phyloP scores from a whole-genome alignment of 2,329 filamentous ascomycete genomes.

The Blastomyces percursus region DNA sequence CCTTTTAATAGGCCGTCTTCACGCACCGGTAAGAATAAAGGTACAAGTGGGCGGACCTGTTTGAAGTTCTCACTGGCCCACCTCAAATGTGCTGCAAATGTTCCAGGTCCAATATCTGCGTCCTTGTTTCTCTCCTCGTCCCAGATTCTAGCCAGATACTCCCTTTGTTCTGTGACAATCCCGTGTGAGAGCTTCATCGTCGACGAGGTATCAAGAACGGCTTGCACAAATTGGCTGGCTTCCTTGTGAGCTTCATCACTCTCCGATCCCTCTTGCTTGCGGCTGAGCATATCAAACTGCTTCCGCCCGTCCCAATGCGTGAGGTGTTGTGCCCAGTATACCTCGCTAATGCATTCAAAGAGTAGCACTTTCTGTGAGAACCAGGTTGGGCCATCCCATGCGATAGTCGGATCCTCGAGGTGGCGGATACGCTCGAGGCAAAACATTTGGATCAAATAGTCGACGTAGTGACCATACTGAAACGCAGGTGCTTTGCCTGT shows the following conservation, averaged over 20 bases:
- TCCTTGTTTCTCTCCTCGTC: constrained; percentile 22
- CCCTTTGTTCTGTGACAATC: constrained; percentile 17
- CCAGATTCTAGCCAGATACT: constrained; percentile 25
- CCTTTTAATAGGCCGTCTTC: background rate
- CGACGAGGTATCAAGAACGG: constrained; percentile 23
- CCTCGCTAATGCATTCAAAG: constrained; percentile 6
- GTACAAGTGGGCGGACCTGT: background rate
- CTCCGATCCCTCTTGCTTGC: constrained; percentile 9
- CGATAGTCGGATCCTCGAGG: background rate
- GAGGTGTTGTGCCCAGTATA: constrained; percentile 7
- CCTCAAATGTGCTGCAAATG: constrained; percentile 7
- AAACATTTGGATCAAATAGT: constrained; percentile 7
- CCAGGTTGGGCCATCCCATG: background rate
- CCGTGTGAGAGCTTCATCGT: constrained; percentile 30
- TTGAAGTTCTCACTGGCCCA: constrained; percentile 8
- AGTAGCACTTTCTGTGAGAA: background rate
- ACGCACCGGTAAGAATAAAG: background rate
- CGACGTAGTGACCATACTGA: constrained; percentile 4
- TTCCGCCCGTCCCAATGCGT: constrained; percentile 24
- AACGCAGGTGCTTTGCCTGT: constrained; percentile 5
- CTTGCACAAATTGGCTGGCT: constrained; percentile 21
- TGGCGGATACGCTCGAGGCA: constrained; percentile 4
- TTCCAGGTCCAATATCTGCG: constrained; percentile 19
- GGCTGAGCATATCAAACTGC: constrained; percentile 25
- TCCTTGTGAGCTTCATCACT: constrained; percentile 18